phyloP scores from a whole-genome alignment of 2,329 filamentous ascomycete genomes.

The Calycina marina region DNA sequence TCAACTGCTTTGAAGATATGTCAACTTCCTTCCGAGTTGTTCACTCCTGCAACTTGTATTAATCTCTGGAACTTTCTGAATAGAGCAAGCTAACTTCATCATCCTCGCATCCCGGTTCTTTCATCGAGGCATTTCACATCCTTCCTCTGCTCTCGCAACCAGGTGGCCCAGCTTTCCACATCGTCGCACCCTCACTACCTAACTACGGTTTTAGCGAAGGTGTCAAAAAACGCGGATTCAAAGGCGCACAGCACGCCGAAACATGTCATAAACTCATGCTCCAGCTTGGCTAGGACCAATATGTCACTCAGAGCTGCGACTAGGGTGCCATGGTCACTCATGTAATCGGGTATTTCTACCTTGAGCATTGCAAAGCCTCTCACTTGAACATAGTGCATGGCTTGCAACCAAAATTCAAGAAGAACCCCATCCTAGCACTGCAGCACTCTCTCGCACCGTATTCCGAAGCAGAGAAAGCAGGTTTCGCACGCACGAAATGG shows the following conservation, averaged over 20 bases:
- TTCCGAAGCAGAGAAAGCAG: slow-evolving; percentile 6
- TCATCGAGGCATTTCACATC: slow-evolving; percentile 5
- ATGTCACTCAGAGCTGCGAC: slow-evolving; percentile 50
- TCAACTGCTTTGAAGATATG: no score
- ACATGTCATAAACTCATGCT: slow-evolving; percentile 53
- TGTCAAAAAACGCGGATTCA: slow-evolving; percentile 32
- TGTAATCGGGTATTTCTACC: slow-evolving; percentile 42
- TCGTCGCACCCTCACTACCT: slow-evolving; percentile 41
- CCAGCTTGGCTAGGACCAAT: slow-evolving; percentile 46
- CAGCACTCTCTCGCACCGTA: slow-evolving; percentile 4
- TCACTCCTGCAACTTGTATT: no score
- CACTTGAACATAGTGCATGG: slow-evolving; percentile 11
- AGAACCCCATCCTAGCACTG: slow-evolving; percentile 3
- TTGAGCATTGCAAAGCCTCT: slow-evolving; percentile 39
- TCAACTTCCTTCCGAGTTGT: no score
- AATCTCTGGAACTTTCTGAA: no score
- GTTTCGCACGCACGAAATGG: slow-evolving; percentile 8
- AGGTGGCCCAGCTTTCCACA: slow-evolving; percentile 10
- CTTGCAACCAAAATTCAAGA: background rate
- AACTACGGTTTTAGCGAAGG: slow-evolving; percentile 32
- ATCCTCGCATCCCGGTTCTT: slow-evolving; percentile 10
- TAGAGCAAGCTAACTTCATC: no score
- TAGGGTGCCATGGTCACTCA: slow-evolving; percentile 58
- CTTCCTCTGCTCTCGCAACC: slow-evolving; percentile 11
- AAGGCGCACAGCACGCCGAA: slow-evolving; percentile 46